These are phyloP conservation scores for Clonostachys rosea DNA, from an alignment of 2,329 filamentous ascomycete genomes.

Conservation along the genomic window DNA sequence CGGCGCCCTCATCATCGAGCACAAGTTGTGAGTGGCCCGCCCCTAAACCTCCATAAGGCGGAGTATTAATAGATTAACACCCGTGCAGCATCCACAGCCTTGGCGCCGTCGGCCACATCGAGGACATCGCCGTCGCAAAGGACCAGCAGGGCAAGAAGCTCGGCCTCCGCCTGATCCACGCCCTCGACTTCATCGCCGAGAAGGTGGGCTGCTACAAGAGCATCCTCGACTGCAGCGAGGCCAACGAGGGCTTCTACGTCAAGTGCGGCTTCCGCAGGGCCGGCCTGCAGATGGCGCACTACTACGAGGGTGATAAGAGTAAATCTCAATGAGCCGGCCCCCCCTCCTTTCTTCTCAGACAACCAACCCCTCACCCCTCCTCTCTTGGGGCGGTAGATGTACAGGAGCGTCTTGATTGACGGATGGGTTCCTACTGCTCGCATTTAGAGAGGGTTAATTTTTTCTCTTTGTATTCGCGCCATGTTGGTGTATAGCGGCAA, in stretches of 20 bases:
- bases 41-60: not conserved
- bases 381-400: too few relatives aligned
- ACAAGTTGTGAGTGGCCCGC: slow-evolving; percentile 73
- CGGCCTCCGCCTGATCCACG: slow-evolving; percentile 87
- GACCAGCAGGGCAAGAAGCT: slow-evolving; percentile 98
- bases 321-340: slow-evolving; percentile 21
- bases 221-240: slow-evolving; percentile 93
- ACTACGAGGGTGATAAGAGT: slow-evolving; percentile 63
- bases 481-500: too few relatives aligned
- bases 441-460: too few relatives aligned
- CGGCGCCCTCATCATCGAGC: slow-evolving; percentile 84
- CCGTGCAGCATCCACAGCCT: slow-evolving; percentile 67
- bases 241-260: slow-evolving; percentile 95
- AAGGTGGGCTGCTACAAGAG: slow-evolving; percentile 94
- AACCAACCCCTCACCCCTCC: too few relatives aligned
- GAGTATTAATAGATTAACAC: not conserved
- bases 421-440: too few relatives aligned
- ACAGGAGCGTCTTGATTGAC: too few relatives aligned
- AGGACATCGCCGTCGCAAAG: slow-evolving; percentile 93
- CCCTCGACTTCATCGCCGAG: slow-evolving; percentile 82
- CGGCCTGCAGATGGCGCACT: slow-evolving; percentile 95
- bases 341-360: too few relatives aligned
- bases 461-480: too few relatives aligned
- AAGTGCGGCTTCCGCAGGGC: slow-evolving; percentile 95
- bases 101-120: slow-evolving; percentile 87